Conservation (phyloP, 2,329 filamentous ascomycete genomes). For the Aspergillus pseudoterreus region DNA sequence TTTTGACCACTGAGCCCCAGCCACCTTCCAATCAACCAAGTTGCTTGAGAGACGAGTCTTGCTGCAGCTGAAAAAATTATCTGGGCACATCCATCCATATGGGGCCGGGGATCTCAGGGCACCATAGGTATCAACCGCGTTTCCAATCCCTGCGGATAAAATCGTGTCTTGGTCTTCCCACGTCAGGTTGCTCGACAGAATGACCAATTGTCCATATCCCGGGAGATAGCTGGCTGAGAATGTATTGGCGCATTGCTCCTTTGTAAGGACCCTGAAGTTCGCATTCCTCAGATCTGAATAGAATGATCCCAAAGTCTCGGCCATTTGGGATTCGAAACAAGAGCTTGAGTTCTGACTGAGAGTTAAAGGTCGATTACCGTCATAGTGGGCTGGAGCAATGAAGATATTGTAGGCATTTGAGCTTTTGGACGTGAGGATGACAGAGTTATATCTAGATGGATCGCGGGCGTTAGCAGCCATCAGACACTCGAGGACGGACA, state of each 20-base stretch:
- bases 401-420: background rate
- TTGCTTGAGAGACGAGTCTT: too few species aligned
- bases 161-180: background rate
- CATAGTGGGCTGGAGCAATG: background rate
- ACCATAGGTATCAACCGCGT: background rate
- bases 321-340: background rate
- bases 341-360: background rate
- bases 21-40: background rate
- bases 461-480: too few species aligned
- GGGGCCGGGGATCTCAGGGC: background rate
- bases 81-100: background rate
- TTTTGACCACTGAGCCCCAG: background rate
- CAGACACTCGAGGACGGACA: too few species aligned
- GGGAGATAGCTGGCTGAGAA: background rate
- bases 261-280: background rate
- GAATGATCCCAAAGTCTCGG: background rate
- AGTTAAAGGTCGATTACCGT: background rate
- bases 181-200: background rate
- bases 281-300: background rate
- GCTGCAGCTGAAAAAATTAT: too few species aligned
- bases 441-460: constrained; percentile 4
- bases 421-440: background rate
- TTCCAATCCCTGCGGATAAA: background rate
- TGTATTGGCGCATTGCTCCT: background rate
- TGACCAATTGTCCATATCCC: background rate